These are phyloP conservation scores for Leucaena leucocephala DNA, from an alignment of 306 rosid species.

Conservation along the genomic window DNA sequence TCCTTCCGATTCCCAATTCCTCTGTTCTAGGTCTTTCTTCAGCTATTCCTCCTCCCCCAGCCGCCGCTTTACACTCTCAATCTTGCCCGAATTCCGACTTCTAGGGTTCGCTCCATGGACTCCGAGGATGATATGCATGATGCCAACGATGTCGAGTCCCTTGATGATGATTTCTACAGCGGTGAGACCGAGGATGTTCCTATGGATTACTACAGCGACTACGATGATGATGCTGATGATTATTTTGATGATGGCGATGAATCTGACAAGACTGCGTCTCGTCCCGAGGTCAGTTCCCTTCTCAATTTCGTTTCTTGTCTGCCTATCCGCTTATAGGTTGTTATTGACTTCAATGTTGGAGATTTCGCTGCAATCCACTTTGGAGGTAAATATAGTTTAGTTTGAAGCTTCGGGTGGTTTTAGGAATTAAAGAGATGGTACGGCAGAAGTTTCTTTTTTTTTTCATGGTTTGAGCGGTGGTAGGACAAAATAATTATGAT, in stretches of 20 bases:
- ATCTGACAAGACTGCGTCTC: constrained; percentile 53
- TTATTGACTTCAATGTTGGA: neutral
- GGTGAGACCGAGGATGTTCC: constrained; percentile 65
- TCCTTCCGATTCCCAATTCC: constrained; percentile 27
- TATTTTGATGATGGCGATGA: constrained; percentile 56
- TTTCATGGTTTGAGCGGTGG: constrained; percentile 10
- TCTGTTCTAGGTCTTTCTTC: constrained; percentile 31
- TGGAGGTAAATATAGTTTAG: neutral
- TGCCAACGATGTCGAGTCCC: constrained; percentile 71
- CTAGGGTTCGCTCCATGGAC: constrained; percentile 60
- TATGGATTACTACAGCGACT: constrained; percentile 59
- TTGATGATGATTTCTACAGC: constrained; percentile 83
- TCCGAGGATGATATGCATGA: constrained; percentile 92
- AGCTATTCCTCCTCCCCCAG: neutral
- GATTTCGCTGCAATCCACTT: constrained; percentile 7
- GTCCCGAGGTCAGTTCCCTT: constrained; percentile 61
- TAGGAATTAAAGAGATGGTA: constrained; percentile 1
- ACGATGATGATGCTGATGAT: constrained; percentile 59
- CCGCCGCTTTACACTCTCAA: neutral
- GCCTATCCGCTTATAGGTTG: neutral
- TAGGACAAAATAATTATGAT: neutral
- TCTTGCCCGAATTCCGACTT: neutral
- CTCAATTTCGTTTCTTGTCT: constrained; percentile 9
- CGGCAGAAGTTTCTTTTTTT: neutral
- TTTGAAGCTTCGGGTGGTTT: constrained; percentile 4